phyloP scores from a whole-genome alignment of 257 asterid species.

The Marsdenia floribunda region DNA sequence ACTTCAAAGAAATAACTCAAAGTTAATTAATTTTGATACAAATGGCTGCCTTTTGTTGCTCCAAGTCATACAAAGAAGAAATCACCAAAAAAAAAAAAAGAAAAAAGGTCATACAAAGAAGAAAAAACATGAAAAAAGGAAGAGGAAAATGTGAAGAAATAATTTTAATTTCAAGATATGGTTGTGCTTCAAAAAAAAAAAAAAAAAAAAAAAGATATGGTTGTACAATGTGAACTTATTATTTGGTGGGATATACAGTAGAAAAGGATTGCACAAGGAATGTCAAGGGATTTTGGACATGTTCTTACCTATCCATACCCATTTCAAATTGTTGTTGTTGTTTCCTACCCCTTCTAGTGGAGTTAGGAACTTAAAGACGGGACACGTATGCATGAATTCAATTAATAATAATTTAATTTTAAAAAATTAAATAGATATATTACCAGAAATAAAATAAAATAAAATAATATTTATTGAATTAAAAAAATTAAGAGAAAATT shows the following conservation, averaged over 20 bases:
- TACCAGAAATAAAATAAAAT: too few relatives aligned
- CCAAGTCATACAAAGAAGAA: not conserved
- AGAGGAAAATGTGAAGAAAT: conserved; percentile 4
- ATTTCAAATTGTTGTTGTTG: too few relatives aligned
- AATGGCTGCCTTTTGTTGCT: conserved; percentile 2
- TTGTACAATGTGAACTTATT: not conserved
- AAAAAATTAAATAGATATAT: too few relatives aligned
- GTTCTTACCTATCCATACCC: not conserved
- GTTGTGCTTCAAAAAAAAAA: too few relatives aligned
- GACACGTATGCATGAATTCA: too few relatives aligned
- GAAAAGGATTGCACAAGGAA: not conserved
- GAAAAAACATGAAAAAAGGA: conserved; percentile 1
- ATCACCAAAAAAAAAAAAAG: not conserved
- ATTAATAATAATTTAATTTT: too few relatives aligned
- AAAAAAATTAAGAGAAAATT: too few relatives aligned
- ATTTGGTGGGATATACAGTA: not conserved
- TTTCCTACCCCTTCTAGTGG: too few relatives aligned
- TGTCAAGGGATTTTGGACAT: not conserved
- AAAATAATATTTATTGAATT: too few relatives aligned
- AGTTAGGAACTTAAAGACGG: too few relatives aligned
- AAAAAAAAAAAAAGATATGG: not conserved
- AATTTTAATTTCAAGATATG: not conserved
- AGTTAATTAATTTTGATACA: not conserved
- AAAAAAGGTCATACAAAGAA: not conserved
- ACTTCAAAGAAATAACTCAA: not conserved